Conservation (phyloP, 139 green algal genomes). For the Chlamydomonas schloesseri region DNA sequence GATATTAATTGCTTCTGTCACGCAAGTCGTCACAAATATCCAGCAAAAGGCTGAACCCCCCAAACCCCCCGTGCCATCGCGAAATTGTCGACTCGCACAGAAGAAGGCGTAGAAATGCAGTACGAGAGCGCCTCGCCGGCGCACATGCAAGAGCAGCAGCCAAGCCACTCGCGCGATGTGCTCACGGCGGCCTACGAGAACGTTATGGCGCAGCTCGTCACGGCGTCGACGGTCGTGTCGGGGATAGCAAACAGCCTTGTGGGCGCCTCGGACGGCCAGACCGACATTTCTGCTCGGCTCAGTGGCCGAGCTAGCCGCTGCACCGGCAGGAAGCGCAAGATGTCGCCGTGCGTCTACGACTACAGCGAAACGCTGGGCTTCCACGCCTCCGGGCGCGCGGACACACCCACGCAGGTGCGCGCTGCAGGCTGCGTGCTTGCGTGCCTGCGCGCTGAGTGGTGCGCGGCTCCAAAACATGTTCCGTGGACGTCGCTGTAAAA, state of each 20-base stretch:
- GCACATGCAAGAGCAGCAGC: not conserved
- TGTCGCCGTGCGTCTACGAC: slow-evolving; percentile 33
- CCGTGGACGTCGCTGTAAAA: too few species aligned
- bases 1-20: too few species aligned
- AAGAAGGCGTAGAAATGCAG: too few species aligned
- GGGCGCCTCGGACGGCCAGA: not conserved
- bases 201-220: not conserved
- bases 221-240: not conserved
- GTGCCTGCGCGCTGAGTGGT: too few species aligned
- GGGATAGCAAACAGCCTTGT: not conserved
- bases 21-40: too few species aligned
- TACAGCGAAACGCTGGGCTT: not conserved
- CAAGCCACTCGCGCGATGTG: too few species aligned
- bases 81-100: too few species aligned
- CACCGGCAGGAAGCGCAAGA: slow-evolving; percentile 32
- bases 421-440: too few species aligned
- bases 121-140: too few species aligned
- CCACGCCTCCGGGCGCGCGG: not conserved
- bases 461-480: too few species aligned
- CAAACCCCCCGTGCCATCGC: too few species aligned
- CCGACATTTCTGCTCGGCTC: slow-evolving; percentile 9
- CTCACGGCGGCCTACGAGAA: slow-evolving; percentile 4
- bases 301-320: not conserved
- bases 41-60: too few species aligned
- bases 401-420: slow-evolving; percentile 28